Conservation (phyloP, 2,329 filamentous ascomycete genomes). For the Calycina marina region DNA sequence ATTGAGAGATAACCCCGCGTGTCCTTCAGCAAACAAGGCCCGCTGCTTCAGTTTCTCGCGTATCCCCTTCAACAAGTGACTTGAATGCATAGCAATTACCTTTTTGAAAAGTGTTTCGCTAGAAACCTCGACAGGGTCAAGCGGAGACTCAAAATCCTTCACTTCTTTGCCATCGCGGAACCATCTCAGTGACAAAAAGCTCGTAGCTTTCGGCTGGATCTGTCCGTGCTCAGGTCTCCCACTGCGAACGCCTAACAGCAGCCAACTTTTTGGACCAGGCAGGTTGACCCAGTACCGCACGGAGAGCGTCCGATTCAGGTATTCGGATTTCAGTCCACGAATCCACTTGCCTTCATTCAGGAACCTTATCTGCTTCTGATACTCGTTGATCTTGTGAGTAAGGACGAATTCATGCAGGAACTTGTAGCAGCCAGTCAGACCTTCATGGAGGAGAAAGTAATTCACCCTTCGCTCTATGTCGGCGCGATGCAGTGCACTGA, state of each 20-base stretch:
- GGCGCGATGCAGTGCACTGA: constrained; percentile 48
- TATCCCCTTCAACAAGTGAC: constrained; percentile 54
- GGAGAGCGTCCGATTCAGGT: constrained; percentile 65
- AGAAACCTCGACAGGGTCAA: constrained; percentile 55
- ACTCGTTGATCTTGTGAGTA: constrained; percentile 77
- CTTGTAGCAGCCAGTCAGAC: constrained; percentile 67
- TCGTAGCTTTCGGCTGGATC: constrained; percentile 31
- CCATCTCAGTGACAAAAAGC: constrained; percentile 57
- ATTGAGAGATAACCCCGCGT: constrained; percentile 41
- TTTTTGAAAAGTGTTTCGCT: constrained; percentile 59
- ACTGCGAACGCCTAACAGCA: constrained; percentile 71
- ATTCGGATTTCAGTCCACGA: constrained; percentile 61
- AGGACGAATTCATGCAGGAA: constrained; percentile 78
- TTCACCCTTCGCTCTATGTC: constrained; percentile 63
- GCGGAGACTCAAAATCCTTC: constrained; percentile 46
- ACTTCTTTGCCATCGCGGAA: constrained; percentile 71
- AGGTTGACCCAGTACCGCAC: constrained; percentile 74
- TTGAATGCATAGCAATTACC: constrained; percentile 62
- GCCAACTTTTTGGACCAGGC: constrained; percentile 66
- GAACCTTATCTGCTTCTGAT: constrained; percentile 61
- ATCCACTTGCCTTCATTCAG: constrained; percentile 62
- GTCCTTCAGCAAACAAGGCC: constrained; percentile 44
- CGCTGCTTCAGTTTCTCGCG: constrained; percentile 43
- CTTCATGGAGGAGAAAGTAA: constrained; percentile 49
- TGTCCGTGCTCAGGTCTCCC: constrained; percentile 33